Percentiles rank a stretch among this genome's conserved stretches.
Conservation (phyloP, 164 flowering plant genomes). For the Aristolochia contorta region DNA sequence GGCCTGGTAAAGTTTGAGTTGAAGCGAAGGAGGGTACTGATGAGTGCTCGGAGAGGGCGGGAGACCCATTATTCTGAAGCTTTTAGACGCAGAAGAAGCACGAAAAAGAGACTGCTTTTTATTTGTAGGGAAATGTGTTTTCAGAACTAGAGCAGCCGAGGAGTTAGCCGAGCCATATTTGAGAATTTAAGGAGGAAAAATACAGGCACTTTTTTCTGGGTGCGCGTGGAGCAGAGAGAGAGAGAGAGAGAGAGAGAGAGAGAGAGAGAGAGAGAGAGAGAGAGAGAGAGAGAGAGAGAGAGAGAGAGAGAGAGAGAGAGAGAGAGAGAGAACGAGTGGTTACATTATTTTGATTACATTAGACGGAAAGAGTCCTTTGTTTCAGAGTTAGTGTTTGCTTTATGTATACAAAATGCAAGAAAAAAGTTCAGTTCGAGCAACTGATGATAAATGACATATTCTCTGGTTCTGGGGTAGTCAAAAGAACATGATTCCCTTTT, state of each 20-base stretch:
- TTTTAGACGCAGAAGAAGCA: background rate
- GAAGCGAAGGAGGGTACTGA: conserved; percentile 49
- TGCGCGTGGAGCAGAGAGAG: background rate
- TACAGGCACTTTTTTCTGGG: background rate
- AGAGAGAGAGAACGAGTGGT: background rate
- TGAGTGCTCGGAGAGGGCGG: conserved; percentile 38
- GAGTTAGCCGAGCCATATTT: conserved; percentile 3
- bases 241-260: background rate
- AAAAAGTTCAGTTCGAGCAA: background rate
- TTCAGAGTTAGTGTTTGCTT: background rate
- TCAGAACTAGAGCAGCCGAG: background rate
- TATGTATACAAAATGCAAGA: background rate
- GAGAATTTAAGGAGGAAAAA: conserved; percentile 17
- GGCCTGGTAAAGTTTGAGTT: conserved; percentile 48
- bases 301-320: background rate
- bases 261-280: background rate
- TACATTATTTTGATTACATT: background rate
- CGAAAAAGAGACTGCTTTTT: background rate
- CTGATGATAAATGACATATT: too few relatives aligned
- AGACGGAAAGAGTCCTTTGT: background rate
- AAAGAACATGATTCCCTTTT: background rate
- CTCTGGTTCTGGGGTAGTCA: background rate
- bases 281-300: background rate
- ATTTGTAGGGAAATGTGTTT: background rate
- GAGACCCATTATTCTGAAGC: conserved; percentile 29